phyloP scores from a whole-genome alignment of 2,329 filamentous ascomycete species.

The Xylariaceae sp. region DNA sequence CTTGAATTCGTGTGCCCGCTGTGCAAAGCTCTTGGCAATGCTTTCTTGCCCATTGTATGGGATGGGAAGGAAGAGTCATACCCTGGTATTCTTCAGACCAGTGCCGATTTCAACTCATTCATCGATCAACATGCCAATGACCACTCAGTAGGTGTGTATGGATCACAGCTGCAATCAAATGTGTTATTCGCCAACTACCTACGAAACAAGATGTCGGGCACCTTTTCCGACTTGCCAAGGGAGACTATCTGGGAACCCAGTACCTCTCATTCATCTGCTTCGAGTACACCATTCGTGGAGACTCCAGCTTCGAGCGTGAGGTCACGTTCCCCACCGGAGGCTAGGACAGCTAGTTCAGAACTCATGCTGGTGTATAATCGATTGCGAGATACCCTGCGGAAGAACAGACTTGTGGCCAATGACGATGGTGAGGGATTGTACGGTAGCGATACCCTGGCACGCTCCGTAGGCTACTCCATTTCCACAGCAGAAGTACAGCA shows the following conservation, averaged over 20 bases:
- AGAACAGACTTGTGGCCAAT: constrained; percentile 45
- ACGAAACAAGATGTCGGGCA: constrained; percentile 34
- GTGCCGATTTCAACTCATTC: constrained; percentile 63
- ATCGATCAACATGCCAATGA: constrained; percentile 54
- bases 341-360: constrained; percentile 43
- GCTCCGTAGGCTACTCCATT: constrained; percentile 76
- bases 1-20: constrained; percentile 95
- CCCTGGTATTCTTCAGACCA: constrained; percentile 63
- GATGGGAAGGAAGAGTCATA: constrained; percentile 84
- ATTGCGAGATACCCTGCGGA: constrained; percentile 53
- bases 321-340: constrained; percentile 32
- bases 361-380: constrained; percentile 59
- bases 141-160: constrained; percentile 20
- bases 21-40: constrained; percentile 93
- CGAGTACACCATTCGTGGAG: constrained; percentile 37
- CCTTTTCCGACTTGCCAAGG: constrained; percentile 36
- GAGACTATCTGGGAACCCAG: constrained; percentile 41
- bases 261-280: constrained; percentile 29
- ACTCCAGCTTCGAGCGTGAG: constrained; percentile 35
- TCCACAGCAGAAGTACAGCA: constrained; percentile 88
- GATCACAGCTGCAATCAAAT: constrained; percentile 30
- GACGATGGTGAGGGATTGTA: constrained; percentile 45
- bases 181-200: constrained; percentile 39
- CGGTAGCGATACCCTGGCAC: constrained; percentile 57
- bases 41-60: constrained; percentile 94